Percentiles rank a stretch among this genome's conserved stretches.
Evolutionary conservation across 1,284 basidiomycete species (phyloP).

Genomic region (Cryptococcus sp.): DNA sequence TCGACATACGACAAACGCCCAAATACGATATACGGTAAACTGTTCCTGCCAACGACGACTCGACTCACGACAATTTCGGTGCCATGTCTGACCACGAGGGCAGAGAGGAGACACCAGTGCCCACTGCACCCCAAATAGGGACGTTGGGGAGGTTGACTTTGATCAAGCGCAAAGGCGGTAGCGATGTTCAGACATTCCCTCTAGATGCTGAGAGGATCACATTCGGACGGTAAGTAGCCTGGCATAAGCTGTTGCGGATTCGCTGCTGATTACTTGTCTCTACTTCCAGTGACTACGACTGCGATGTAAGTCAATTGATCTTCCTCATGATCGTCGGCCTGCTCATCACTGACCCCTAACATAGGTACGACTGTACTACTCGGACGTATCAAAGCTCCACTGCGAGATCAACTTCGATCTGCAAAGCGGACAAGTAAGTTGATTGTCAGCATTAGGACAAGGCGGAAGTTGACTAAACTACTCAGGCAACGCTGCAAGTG

Average conservation of each 20-base stretch:
- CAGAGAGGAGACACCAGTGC: constrained; percentile 23
- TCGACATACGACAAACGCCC: background rate
- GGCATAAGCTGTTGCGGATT: background rate
- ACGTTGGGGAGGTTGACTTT: constrained; percentile 38
- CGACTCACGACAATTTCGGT: background rate
- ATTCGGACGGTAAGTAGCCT: constrained; percentile 37
- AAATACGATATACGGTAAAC: background rate
- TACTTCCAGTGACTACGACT: constrained; percentile 36
- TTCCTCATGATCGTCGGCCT: background rate
- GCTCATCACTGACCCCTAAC: constrained; percentile 2
- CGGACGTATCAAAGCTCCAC: constrained; percentile 50
- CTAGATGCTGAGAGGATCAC: constrained; percentile 43
- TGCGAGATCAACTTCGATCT: constrained; percentile 48
- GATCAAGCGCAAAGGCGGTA: constrained; percentile 36
- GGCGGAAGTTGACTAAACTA: background rate
- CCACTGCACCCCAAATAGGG: constrained; percentile 2
- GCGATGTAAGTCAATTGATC: constrained; percentile 35
- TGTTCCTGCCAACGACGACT: background rate
- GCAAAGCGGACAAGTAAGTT: constrained; percentile 39
- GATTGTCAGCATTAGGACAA: too few species aligned
- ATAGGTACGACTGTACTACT: constrained; percentile 49
- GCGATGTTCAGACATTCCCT: constrained; percentile 33
- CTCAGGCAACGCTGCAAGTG: constrained; percentile 42
- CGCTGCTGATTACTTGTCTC: background rate
- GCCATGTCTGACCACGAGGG: constrained; percentile 3